Conservation (phyloP, 805 yeast genomes). For the Saturnispora hagleri region DNA sequence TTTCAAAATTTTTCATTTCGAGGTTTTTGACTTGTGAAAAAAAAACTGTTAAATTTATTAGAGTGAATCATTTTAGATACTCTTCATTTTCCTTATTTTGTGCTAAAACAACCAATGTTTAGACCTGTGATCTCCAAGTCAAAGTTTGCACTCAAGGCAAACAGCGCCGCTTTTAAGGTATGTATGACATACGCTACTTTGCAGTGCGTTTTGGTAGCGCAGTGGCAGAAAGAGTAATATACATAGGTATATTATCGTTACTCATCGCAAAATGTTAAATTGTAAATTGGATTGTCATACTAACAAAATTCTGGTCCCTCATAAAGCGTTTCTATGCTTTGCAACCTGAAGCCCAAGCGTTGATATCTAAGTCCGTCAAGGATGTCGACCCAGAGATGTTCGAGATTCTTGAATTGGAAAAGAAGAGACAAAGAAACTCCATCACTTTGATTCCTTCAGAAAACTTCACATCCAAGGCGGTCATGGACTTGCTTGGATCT, state of each 20-base stretch:
- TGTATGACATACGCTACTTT: background rate
- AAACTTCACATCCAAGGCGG: constrained; percentile 93
- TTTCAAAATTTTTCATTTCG: background rate
- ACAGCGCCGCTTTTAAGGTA: constrained; percentile 6
- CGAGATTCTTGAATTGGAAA: constrained; percentile 66
- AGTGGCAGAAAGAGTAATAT: too few relatives aligned
- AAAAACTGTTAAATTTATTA: background rate
- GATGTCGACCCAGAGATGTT: constrained; percentile 76
- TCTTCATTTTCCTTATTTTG: background rate
- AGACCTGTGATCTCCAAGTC: background rate
- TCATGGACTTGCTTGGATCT: constrained; percentile 92
- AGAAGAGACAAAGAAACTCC: constrained; percentile 86
- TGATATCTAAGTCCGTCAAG: constrained; percentile 53
- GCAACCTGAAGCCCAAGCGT: constrained; percentile 38
- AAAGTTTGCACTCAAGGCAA: background rate
- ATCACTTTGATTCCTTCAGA: constrained; percentile 93
- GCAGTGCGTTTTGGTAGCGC: background rate
- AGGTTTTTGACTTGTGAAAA: background rate
- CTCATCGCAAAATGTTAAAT: too few relatives aligned
- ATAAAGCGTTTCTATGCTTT: constrained; percentile 33
- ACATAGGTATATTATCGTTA: too few relatives aligned
- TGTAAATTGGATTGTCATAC: background rate
- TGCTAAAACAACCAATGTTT: background rate
- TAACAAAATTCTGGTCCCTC: background rate
- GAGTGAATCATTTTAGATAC: background rate